Conservation (phyloP, 2,329 filamentous ascomycete species). For the Immersiporthe knoxdaviesiana region DNA sequence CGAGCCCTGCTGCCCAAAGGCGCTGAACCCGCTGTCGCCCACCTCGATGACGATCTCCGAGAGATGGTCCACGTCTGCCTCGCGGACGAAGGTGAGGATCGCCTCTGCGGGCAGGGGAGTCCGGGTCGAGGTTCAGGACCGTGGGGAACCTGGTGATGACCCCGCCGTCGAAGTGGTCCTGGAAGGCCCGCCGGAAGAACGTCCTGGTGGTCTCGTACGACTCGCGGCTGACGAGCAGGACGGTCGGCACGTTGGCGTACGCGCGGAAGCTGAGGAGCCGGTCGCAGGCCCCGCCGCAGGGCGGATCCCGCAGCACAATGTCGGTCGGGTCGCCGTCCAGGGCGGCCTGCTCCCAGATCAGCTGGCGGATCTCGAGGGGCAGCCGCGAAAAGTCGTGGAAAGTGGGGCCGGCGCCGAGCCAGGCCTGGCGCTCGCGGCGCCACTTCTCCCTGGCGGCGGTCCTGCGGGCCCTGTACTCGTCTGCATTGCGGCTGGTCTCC, state of each 20-base stretch:
- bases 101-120: neutral
- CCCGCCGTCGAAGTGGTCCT: neutral
- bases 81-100: neutral
- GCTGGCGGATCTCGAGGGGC: constrained; percentile 7
- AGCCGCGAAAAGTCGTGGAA: constrained; percentile 2
- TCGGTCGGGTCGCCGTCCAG: neutral
- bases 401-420: constrained; percentile 3
- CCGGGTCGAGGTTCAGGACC: neutral
- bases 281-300: neutral
- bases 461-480: constrained; percentile 1
- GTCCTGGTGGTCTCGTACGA: neutral
- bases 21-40: neutral
- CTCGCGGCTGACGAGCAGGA: constrained; percentile 1
- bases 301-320: neutral
- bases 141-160: neutral
- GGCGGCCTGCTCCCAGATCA: constrained; percentile 11
- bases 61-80: neutral
- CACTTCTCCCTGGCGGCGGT: neutral
- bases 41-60: constrained; percentile 3
- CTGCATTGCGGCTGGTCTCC: constrained; percentile 1
- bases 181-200: neutral
- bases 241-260: neutral
- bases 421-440: constrained; percentile 3
- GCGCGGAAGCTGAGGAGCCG: neutral
- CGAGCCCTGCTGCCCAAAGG: neutral